Conservation (phyloP, 116 monocot species). For the Dioscorea cayenensis region DNA sequence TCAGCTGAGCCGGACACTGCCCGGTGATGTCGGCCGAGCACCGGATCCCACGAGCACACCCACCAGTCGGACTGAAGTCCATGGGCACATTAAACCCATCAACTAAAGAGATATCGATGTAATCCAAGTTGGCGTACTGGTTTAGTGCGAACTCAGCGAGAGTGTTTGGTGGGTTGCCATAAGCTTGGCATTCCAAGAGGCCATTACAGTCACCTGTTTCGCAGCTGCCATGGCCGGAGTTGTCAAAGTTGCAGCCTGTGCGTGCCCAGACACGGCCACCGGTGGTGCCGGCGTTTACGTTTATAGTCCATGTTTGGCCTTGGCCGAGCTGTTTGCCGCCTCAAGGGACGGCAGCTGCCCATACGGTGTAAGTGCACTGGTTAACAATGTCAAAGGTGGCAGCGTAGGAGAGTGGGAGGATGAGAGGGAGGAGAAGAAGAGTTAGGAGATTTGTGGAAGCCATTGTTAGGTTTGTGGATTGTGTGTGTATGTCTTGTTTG, state of each 20-base stretch:
- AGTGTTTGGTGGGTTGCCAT: conserved; percentile 27
- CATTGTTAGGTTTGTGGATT: background rate
- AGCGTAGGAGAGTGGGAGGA: conserved; percentile 19
- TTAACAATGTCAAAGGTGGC: conserved; percentile 31
- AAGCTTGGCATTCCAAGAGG: conserved; percentile 23
- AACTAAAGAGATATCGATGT: conserved; percentile 40
- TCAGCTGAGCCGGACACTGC: too few species aligned
- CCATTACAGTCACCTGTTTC: conserved; percentile 54
- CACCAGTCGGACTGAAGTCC: conserved; percentile 12
- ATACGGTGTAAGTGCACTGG: conserved; percentile 40
- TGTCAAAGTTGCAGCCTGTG: conserved; percentile 43
- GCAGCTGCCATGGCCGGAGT: conserved; percentile 35
- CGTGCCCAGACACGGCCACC: conserved; percentile 36
- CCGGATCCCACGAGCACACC: conserved; percentile 16
- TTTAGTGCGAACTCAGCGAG: conserved; percentile 36
- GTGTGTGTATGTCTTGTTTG: too few species aligned
- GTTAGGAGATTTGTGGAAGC: background rate
- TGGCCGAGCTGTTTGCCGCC: conserved; percentile 27
- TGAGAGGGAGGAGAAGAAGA: conserved; percentile 4
- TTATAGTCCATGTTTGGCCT: conserved; percentile 27
- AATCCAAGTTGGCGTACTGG: conserved; percentile 29
- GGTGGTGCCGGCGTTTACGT: conserved; percentile 13
- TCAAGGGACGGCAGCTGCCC: conserved; percentile 41
- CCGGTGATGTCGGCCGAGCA: too few species aligned
- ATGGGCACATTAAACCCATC: conserved; percentile 64